A percentile compares a stretch with the other conserved stretches of the same genome.
Evolutionary conservation across 1,284 basidiomycete species (phyloP).

Genomic region (Cystobasidiaceae sp.): DNA sequence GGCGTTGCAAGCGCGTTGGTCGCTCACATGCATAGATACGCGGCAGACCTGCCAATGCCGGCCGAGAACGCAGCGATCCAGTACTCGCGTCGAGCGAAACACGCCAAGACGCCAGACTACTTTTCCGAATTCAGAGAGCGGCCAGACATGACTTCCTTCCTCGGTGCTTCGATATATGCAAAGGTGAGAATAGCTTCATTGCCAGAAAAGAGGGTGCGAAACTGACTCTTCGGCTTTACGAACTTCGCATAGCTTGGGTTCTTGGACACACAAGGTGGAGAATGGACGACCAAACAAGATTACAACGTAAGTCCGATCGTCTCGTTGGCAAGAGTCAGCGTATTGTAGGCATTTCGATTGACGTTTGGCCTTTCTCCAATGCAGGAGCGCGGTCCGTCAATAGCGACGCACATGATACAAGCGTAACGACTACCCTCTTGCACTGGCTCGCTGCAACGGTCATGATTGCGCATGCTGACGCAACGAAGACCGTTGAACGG

Average conservation of each 20-base stretch:
- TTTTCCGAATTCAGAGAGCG: conserved; percentile 84
- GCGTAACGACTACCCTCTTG: no score
- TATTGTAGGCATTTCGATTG: not conserved
- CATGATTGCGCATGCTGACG: not conserved
- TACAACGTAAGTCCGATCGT: conserved; percentile 9
- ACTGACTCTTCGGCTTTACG: not conserved
- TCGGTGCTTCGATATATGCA: conserved; percentile 78
- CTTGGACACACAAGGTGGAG: conserved; percentile 19
- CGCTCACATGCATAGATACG: conserved; percentile 5
- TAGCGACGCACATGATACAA: conserved; percentile 26
- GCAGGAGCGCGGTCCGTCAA: conserved; percentile 18
- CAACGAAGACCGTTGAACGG: not conserved
- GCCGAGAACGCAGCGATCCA: conserved; percentile 1
- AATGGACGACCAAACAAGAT: conserved; percentile 30
- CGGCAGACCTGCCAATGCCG: not conserved
- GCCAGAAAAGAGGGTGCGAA: not conserved
- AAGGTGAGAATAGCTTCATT: conserved; percentile 55
- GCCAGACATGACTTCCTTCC: conserved; percentile 73
- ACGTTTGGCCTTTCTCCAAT: not conserved
- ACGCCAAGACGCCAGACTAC: conserved; percentile 79
- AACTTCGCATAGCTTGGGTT: conserved; percentile 9
- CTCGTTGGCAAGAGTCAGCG: not conserved
- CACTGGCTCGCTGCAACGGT: not conserved
- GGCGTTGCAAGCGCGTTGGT: conserved; percentile 4
- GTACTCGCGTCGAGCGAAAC: conserved; percentile 50